These are phyloP conservation scores for Cydonia oblonga DNA, from an alignment of 331 rosid species.

Conservation along the genomic window DNA sequence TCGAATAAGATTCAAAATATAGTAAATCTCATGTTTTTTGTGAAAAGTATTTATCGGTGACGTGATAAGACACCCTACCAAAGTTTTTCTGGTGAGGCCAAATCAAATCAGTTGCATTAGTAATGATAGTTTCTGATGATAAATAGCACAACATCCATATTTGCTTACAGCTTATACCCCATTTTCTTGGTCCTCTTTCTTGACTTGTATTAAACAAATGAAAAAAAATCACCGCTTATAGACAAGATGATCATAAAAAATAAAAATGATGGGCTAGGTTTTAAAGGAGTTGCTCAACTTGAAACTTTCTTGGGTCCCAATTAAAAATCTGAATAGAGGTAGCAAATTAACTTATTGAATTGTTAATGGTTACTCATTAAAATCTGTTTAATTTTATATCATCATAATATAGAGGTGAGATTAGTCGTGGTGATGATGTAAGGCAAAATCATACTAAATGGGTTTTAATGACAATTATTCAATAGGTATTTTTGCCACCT, in stretches of 20 bases:
- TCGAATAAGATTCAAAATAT: background rate
- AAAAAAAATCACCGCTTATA: too few relatives aligned
- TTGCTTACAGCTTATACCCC: conserved; percentile 14
- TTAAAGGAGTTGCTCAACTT: background rate
- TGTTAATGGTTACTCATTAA: too few relatives aligned
- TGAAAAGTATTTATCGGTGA: too few relatives aligned
- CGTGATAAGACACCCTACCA: background rate
- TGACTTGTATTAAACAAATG: background rate
- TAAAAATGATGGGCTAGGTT: background rate
- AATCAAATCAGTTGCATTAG: conserved; percentile 4
- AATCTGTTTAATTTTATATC: too few relatives aligned
- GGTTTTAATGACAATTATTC: too few relatives aligned
- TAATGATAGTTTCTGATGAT: conserved; percentile 24
- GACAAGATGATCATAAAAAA: background rate
- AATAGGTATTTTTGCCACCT: too few relatives aligned
- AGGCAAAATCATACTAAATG: too few relatives aligned
- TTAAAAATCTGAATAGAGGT: background rate
- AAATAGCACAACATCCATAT: conserved; percentile 6
- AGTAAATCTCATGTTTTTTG: too few relatives aligned
- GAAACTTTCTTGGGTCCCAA: conserved; percentile 6
- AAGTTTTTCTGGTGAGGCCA: background rate
- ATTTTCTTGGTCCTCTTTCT: conserved; percentile 5
- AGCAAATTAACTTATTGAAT: too few relatives aligned
- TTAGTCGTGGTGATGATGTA: too few relatives aligned
- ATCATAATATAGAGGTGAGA: too few relatives aligned